These are phyloP conservation scores for Fusarium sp. DNA, from an alignment of 2,329 filamentous ascomycete genomes.

Conservation along the genomic window DNA sequence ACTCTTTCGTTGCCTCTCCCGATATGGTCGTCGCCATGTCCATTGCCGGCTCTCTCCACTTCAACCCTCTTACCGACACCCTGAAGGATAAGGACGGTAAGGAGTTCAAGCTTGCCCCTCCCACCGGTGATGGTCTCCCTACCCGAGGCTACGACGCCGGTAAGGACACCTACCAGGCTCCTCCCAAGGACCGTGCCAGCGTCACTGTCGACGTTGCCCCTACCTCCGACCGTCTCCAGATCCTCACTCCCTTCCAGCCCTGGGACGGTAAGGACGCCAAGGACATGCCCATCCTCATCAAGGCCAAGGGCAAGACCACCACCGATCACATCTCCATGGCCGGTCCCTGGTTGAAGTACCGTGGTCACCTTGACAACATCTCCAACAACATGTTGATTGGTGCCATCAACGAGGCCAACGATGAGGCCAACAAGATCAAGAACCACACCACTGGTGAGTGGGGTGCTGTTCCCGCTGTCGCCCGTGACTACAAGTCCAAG, in stretches of 20 bases:
- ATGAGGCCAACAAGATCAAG: slow-evolving; percentile 96
- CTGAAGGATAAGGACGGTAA: slow-evolving; percentile 97
- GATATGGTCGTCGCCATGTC: slow-evolving; percentile 90
- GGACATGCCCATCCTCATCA: slow-evolving; percentile 93
- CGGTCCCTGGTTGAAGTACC: slow-evolving; percentile 98
- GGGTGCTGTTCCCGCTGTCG: slow-evolving; percentile 90
- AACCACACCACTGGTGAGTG: slow-evolving; percentile 87
- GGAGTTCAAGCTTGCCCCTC: slow-evolving; percentile 87
- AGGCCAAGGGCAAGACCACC: slow-evolving; percentile 97
- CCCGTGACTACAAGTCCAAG: slow-evolving; percentile 98
- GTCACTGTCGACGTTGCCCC: slow-evolving; percentile 88
- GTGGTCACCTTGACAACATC: slow-evolving; percentile 98
- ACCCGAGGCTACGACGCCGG: slow-evolving; percentile 87
- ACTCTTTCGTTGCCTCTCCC: slow-evolving; percentile 92
- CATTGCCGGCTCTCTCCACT: slow-evolving; percentile 85
- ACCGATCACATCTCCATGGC: slow-evolving; percentile 98
- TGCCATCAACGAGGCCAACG: slow-evolving; percentile 95
- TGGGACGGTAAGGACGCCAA: slow-evolving; percentile 94
- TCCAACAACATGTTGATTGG: slow-evolving; percentile 99
- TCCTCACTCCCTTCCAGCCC: slow-evolving; percentile 84
- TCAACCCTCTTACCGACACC: slow-evolving; percentile 94
- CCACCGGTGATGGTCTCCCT: slow-evolving; percentile 85
- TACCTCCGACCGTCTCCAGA: slow-evolving; percentile 91
- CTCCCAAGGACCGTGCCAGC: slow-evolving; percentile 79
- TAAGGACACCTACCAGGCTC: slow-evolving; percentile 94